These are phyloP conservation scores for Arabidopsis suecica DNA, from an alignment of 345 rosid genomes.

Conservation along the genomic window DNA sequence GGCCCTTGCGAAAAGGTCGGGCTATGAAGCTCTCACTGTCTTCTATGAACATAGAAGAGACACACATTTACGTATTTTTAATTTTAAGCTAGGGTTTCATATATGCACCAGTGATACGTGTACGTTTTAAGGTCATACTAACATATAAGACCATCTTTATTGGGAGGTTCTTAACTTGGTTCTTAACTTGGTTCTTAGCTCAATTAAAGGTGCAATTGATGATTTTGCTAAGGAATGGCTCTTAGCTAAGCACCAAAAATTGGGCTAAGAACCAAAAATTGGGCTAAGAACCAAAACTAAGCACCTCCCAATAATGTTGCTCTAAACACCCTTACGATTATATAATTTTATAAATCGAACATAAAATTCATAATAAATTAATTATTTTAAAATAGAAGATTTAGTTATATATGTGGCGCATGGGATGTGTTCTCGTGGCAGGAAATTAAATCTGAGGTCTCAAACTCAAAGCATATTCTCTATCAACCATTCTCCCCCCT, in stretches of 20 bases:
- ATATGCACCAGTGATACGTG: slow-evolving; percentile 33
- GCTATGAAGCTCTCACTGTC: slow-evolving; percentile 29
- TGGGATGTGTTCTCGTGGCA: slow-evolving; percentile 37
- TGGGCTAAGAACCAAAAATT: too few relatives aligned
- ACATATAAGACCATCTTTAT: too few relatives aligned
- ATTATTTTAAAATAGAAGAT: not conserved
- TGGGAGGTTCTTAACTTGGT: too few relatives aligned
- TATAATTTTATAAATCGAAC: not conserved
- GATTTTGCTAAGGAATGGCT: too few relatives aligned
- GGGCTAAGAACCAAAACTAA: too few relatives aligned
- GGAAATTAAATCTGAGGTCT: slow-evolving; percentile 4
- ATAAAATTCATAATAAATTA: not conserved
- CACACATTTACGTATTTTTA: slow-evolving; percentile 3
- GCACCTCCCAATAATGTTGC: too few relatives aligned
- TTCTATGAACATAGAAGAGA: slow-evolving; percentile 33
- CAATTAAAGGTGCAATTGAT: too few relatives aligned
- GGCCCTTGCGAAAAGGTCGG: slow-evolving; percentile 39
- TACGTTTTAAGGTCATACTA: not conserved
- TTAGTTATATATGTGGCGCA: slow-evolving; percentile 39
- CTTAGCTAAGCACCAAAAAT: too few relatives aligned
- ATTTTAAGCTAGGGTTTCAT: slow-evolving; percentile 25
- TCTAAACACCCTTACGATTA: not conserved
- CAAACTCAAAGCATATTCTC: slow-evolving; percentile 19
- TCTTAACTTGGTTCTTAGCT: too few relatives aligned
- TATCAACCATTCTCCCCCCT: not conserved